A percentile compares a stretch with the other conserved stretches of the same genome.
phyloP scores from a whole-genome alignment of 2,329 filamentous ascomycete genomes.

The Mycosphaerelloides madeirae region DNA sequence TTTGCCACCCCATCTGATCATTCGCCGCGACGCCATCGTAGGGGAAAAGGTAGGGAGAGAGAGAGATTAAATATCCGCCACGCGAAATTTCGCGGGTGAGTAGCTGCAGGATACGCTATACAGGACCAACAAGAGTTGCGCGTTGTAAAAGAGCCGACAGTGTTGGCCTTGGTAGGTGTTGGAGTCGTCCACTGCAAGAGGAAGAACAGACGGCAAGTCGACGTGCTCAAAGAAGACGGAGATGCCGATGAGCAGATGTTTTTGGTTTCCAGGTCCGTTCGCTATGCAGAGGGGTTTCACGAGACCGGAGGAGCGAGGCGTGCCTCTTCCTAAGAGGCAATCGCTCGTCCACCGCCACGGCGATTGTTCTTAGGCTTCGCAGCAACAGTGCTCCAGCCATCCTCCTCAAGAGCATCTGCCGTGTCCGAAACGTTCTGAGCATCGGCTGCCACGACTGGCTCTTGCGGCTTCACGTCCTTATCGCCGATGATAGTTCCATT shows the following conservation, averaged over 20 bases:
- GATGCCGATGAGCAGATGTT: background rate
- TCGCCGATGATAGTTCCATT: constrained; percentile 48
- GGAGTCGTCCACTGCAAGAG: background rate
- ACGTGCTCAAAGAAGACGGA: background rate
- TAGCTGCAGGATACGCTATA: background rate
- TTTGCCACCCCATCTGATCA: too few species aligned
- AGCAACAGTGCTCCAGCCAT: constrained; percentile 52
- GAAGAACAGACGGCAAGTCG: background rate
- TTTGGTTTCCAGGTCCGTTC: background rate
- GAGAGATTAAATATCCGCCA: too few species aligned
- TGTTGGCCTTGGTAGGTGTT: background rate
- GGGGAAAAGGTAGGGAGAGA: too few species aligned
- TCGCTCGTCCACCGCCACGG: constrained; percentile 41
- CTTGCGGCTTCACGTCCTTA: constrained; percentile 54
- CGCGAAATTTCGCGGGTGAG: too few species aligned
- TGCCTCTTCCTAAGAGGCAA: constrained; percentile 41
- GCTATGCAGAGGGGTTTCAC: background rate
- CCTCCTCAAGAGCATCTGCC: constrained; percentile 46
- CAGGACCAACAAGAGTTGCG: background rate
- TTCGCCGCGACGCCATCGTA: too few species aligned
- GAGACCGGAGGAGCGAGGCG: background rate
- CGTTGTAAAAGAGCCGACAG: background rate
- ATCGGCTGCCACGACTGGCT: constrained; percentile 41
- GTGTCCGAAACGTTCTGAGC: constrained; percentile 36
- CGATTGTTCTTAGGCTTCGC: constrained; percentile 43